Base-by-base conservation (phyloP, 2,329 filamentous ascomycete species). In the Annulohypoxylon truncatum region DNA sequence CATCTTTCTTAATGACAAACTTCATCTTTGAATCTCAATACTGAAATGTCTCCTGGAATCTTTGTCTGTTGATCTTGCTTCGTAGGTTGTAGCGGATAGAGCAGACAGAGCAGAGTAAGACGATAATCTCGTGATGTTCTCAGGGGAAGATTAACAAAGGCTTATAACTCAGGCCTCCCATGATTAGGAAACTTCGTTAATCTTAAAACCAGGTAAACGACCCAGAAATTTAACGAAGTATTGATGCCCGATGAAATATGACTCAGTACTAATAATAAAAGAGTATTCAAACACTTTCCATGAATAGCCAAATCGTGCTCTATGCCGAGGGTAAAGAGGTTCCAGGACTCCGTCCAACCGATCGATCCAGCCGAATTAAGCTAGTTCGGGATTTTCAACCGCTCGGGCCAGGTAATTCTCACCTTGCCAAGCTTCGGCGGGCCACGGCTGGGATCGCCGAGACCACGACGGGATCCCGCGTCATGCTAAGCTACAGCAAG, bases 281-380 rank as follows among this genome's bases (percentile, higher is more conserved):
- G 31, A 58, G 26, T 31, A 42, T 50, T 56, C 38, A 61, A 56
- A 12, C 28, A 56, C 20, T 18, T 48, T 47, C 18, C 22, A 58
- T 47, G 18, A 40, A 53, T 53, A 40, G 42, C 24, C 15, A 57
- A 28, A 47, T 38, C 20, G 15, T 24, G 15, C 22, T 24, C 15
- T 35, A 15, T 54, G 33, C 63, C 63, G 63, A 66, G 63, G 63
- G 28, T 62, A 62, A 2, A 58, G 50, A 33, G 12, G 12, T 44
- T 59, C 54, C 57, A 31, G 58, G 18, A 56, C 24, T 9, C 60
- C 64, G 64, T 64, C 50, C 57, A 31, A 63, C 24, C 54, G 26
- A 5, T 55, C 64, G 60, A 57, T 46, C 59, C 26, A 59, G 35
- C 35, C 35, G 35, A 38, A 42, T 48, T 54, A 60, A 67, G 52